phyloP scores from a whole-genome alignment of 768 basidiomycete genomes.

The Boletus reticuloceps region DNA sequence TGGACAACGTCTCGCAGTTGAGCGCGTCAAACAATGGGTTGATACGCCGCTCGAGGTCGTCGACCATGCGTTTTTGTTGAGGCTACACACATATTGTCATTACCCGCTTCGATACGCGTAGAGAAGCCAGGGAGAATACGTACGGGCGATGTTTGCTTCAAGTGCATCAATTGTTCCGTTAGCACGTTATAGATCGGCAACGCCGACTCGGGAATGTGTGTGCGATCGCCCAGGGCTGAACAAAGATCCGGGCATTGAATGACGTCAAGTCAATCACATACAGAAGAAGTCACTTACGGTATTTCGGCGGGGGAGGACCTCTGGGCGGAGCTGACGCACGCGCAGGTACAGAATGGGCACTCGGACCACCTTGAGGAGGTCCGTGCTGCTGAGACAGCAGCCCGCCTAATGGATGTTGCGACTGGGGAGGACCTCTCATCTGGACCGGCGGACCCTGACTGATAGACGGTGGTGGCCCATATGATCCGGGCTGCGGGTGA shows the following conservation, averaged over 20 bases:
- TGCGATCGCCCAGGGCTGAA: slow-evolving; percentile 83
- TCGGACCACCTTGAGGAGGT: slow-evolving; percentile 29
- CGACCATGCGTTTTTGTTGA: slow-evolving; percentile 78
- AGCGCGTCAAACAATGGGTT: slow-evolving; percentile 88
- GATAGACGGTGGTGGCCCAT: slow-evolving; percentile 28
- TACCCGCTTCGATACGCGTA: too few relatives aligned
- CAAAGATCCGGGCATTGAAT: not conserved
- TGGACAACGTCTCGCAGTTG: slow-evolving; percentile 82
- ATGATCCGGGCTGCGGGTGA: slow-evolving; percentile 18
- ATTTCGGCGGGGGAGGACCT: slow-evolving; percentile 48
- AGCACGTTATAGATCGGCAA: slow-evolving; percentile 67
- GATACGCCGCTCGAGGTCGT: slow-evolving; percentile 84
- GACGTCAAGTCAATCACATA: not conserved
- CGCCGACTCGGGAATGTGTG: slow-evolving; percentile 79
- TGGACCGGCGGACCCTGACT: slow-evolving; percentile 32
- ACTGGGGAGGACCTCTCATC: slow-evolving; percentile 24
- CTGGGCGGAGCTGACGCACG: slow-evolving; percentile 34
- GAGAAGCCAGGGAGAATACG: slow-evolving; percentile 24
- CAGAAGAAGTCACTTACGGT: slow-evolving; percentile 47
- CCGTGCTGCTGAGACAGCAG: slow-evolving; percentile 27
- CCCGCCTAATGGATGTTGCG: slow-evolving; percentile 29
- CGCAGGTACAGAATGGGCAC: slow-evolving; percentile 19
- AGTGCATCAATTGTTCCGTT: slow-evolving; percentile 54
- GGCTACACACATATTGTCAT: slow-evolving; percentile 42
- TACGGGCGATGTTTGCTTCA: slow-evolving; percentile 78